Evolutionary conservation across 2,329 filamentous ascomycete species (phyloP).

Genomic region (Alternaria sp.): DNA sequence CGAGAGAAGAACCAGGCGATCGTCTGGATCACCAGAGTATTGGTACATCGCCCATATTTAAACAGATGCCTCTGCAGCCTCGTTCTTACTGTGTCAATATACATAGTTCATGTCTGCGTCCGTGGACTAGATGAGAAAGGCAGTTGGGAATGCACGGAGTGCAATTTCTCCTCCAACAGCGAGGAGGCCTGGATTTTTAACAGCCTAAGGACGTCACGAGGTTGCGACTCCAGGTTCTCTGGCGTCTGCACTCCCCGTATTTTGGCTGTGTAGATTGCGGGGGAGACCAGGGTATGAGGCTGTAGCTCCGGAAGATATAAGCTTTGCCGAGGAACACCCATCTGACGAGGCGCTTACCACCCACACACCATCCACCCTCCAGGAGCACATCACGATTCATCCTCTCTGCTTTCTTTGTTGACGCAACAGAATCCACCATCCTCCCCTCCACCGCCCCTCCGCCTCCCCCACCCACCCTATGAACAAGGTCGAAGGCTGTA

Average conservation of each 20-base stretch:
- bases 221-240: background rate
- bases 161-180: conserved; percentile 9
- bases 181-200: background rate
- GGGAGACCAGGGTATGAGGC: background rate
- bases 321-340: conserved; percentile 9
- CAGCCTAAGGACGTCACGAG: background rate
- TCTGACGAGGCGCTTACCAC: background rate
- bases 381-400: background rate
- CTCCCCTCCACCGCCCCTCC: too few species aligned
- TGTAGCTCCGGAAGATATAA: conserved; percentile 9
- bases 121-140: background rate
- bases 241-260: background rate
- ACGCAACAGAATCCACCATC: background rate
- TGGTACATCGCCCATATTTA: background rate
- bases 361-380: too few species aligned
- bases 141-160: background rate
- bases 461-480: background rate
- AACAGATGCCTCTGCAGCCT: background rate
- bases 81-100: background rate
- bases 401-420: background rate
- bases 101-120: background rate
- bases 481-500: background rate
- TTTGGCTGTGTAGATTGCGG: background rate
- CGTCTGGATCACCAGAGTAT: background rate
- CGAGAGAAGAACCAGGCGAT: background rate